Evolutionary conservation across 208 protist species (phyloP).

Genomic region (Herpetomonas tarakana): DNA sequence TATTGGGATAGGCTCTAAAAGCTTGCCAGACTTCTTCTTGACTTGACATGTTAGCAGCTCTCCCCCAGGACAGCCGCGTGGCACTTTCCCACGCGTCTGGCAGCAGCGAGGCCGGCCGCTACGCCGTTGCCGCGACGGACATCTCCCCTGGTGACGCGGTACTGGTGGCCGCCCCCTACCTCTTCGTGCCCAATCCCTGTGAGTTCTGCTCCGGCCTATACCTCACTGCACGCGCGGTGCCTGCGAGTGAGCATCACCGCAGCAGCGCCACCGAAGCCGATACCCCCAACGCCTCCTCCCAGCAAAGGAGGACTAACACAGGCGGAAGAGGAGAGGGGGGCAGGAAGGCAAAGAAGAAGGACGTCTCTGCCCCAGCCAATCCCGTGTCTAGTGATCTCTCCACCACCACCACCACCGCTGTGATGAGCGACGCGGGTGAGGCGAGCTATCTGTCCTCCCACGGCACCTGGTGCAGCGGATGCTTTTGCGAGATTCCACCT

Average conservation of each 20-base stretch:
- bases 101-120: constrained; percentile 42
- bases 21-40: too few relatives aligned
- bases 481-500: constrained; percentile 38
- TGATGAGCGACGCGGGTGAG: neutral
- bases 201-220: constrained; percentile 43
- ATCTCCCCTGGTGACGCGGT: constrained; percentile 62
- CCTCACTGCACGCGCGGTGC: constrained; percentile 25
- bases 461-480: constrained; percentile 40
- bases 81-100: constrained; percentile 22
- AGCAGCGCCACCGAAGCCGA: neutral
- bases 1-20: too few relatives aligned
- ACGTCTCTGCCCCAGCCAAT: too few relatives aligned
- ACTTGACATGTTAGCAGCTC: too few relatives aligned
- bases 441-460: constrained; percentile 21
- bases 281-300: too few relatives aligned
- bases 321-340: too few relatives aligned
- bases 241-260: neutral
- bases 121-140: constrained; percentile 31
- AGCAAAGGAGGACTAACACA: too few relatives aligned
- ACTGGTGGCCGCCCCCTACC: constrained; percentile 49
- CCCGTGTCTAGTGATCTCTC: too few relatives aligned
- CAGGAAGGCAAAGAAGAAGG: too few relatives aligned
- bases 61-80: constrained; percentile 23
- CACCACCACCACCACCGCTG: neutral
- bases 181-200: constrained; percentile 40